Percentiles rank a stretch among this genome's conserved stretches.
phyloP scores from a whole-genome alignment of 148 eudicot species.

The Camellia lanceoleosa region DNA sequence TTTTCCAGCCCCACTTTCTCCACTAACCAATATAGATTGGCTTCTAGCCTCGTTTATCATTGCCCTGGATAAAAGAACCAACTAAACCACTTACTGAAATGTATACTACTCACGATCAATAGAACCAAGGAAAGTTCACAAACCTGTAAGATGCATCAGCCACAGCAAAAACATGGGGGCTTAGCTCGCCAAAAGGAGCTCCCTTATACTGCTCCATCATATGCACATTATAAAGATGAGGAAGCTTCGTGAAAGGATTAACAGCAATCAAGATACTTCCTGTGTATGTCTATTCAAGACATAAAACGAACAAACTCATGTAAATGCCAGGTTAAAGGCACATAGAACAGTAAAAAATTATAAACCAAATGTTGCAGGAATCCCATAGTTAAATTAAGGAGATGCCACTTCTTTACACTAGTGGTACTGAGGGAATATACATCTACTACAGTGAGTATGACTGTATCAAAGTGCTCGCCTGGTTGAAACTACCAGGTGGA shows the following conservation, averaged over 20 bases:
- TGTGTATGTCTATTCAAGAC: slow-evolving; percentile 74
- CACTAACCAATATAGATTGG: slow-evolving; percentile 98
- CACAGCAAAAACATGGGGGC: slow-evolving; percentile 99
- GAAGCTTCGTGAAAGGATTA: slow-evolving; percentile 95
- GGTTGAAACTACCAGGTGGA: neutral
- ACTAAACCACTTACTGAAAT: slow-evolving; percentile 21
- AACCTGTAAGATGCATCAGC: slow-evolving; percentile 98
- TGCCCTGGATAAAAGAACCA: slow-evolving; percentile 60
- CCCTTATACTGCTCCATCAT: slow-evolving; percentile 99
- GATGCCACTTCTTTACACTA: neutral
- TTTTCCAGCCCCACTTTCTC: slow-evolving; percentile 99
- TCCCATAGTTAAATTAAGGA: neutral
- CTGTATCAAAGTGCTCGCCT: neutral
- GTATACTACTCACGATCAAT: slow-evolving; percentile 15
- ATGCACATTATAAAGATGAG: slow-evolving; percentile 86
- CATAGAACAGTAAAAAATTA: neutral
- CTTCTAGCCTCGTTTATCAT: slow-evolving; percentile 72
- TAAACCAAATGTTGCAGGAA: neutral
- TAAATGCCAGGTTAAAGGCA: slow-evolving; percentile 6
- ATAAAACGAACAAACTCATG: slow-evolving; percentile 16
- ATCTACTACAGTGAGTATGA: neutral
- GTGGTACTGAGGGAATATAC: neutral
- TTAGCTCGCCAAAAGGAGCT: slow-evolving; percentile 94
- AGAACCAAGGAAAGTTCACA: slow-evolving; percentile 13
- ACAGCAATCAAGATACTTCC: slow-evolving; percentile 99